These are phyloP conservation scores for Globisporangium ultimum DNA, from an alignment of 352 stramenopile species.

Conservation along the genomic window DNA sequence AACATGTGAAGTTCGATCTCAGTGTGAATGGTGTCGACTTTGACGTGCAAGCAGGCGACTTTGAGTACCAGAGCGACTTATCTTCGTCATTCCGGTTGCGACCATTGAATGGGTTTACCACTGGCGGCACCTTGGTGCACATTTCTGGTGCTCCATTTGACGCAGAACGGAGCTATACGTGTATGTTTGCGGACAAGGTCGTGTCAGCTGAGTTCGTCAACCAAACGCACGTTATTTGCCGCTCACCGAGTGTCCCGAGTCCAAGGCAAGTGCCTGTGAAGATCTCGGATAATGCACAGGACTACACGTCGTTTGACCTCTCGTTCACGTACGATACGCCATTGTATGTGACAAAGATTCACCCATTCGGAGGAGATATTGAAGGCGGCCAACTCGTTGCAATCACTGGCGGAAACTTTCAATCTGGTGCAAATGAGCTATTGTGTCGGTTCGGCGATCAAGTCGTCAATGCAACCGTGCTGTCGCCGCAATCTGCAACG, in stretches of 20 bases:
- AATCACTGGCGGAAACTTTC: constrained; percentile 62
- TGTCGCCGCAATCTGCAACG: constrained; percentile 55
- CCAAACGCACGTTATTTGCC: constrained; percentile 49
- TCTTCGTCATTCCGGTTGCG: constrained; percentile 26
- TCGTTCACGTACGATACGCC: constrained; percentile 51
- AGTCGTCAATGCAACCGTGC: constrained; percentile 54
- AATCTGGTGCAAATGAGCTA: constrained; percentile 35
- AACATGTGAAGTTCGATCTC: constrained; percentile 26
- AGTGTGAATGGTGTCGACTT: constrained; percentile 54
- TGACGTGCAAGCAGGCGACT: constrained; percentile 36
- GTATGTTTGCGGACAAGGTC: constrained; percentile 43
- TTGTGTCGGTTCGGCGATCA: constrained; percentile 87
- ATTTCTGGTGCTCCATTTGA: constrained; percentile 35
- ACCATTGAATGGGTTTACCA: constrained; percentile 36
- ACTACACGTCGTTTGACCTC: constrained; percentile 47
- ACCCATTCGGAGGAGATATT: constrained; percentile 60
- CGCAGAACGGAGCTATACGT: constrained; percentile 30
- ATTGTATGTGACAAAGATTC: constrained; percentile 51
- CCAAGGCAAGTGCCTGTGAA: constrained; percentile 32
- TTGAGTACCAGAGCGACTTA: constrained; percentile 35
- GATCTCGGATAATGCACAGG: constrained; percentile 52
- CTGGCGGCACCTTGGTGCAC: constrained; percentile 52
- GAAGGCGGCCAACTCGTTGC: constrained; percentile 50
- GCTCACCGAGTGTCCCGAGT: constrained; percentile 31
- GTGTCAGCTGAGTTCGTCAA: constrained; percentile 49